Base-by-base conservation (phyloP, 306 rosid genomes). In the Clitoria ternatea region DNA sequence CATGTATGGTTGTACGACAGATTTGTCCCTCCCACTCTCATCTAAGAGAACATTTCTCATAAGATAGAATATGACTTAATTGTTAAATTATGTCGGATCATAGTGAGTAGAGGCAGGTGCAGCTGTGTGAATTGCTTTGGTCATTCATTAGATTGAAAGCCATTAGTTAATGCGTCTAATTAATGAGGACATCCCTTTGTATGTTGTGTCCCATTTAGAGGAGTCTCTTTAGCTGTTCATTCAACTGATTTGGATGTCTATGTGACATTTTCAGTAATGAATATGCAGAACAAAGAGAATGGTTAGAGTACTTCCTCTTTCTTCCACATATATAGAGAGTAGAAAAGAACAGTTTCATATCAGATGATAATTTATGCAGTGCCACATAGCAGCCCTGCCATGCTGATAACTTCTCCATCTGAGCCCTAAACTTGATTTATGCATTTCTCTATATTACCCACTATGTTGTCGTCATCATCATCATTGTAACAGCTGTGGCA, bases 51-150 rank as follows among this genome's bases (percentile, higher is more conserved):
- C n/a, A n/a, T n/a, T n/a, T n/a, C n/a, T n/a, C n/a, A n/a, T n/a
- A n/a, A n/a, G n/a, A n/a, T n/a, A n/a, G n/a, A n/a, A n/a, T n/a
- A 29, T 20, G 6, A 19, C 55, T 43, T 61, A 59, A 63, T 53
- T 26, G 50, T 66, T 60, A 70, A 49, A 39, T 26, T 14, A n/a
- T 9, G 70, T 71, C 30, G 30, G 66, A 42, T 29, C 20, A 2
- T 27, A 69, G 59, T 42, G 62, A 69, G 66, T 6, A 15, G 33
- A 23, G 57, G 73, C 64, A 61, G 44, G 61, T 69, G 73, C 64
- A 61, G 44, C 53, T 69, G 48, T 49, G 52, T 9, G 60, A 44
- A 37, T 71, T 54, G 18, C 36, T 49, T 44, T 55, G 17, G 30
- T 37, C 15, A 56, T 55, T 37, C 15, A 56, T 55, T 45, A 32